A percentile compares a stretch with the other conserved stretches of the same genome.
These are phyloP conservation scores for Alternaria arborescens DNA, from an alignment of 2,329 filamentous ascomycete species.

Conservation along the genomic window DNA sequence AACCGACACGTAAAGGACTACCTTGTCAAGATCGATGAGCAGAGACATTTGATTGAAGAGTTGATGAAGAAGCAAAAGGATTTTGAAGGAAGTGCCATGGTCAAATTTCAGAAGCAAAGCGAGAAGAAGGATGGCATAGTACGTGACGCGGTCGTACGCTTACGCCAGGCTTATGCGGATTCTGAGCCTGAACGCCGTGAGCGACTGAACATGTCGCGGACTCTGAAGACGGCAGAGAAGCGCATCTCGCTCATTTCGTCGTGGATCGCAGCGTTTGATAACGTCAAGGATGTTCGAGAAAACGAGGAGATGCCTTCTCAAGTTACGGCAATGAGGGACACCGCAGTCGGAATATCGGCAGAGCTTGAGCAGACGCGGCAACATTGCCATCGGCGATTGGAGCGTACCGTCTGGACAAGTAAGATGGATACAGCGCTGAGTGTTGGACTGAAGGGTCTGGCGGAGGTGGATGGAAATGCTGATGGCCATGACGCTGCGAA, in stretches of 20 bases:
- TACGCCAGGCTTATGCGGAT: slow-evolving; percentile 85
- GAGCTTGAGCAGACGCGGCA: slow-evolving; percentile 91
- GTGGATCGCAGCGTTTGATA: slow-evolving; percentile 93
- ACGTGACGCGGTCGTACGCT: slow-evolving; percentile 79
- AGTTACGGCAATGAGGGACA: slow-evolving; percentile 76
- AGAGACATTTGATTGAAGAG: slow-evolving; percentile 96
- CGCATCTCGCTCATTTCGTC: slow-evolving; percentile 85
- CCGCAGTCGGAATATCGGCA: slow-evolving; percentile 84
- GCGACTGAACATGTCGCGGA: slow-evolving; percentile 80
- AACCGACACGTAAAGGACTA: slow-evolving; percentile 99
- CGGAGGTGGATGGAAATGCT: slow-evolving; percentile 69
- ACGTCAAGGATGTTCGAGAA: slow-evolving; percentile 75
- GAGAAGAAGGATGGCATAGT: slow-evolving; percentile 82
- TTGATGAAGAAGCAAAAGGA: slow-evolving; percentile 93
- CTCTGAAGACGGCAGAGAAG: slow-evolving; percentile 81
- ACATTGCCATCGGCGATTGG: slow-evolving; percentile 85
- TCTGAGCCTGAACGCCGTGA: slow-evolving; percentile 80
- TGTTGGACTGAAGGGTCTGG: slow-evolving; percentile 81
- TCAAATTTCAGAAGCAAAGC: slow-evolving; percentile 88
- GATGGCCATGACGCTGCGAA: slow-evolving; percentile 74
- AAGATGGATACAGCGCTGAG: slow-evolving; percentile 86
- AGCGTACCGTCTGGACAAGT: slow-evolving; percentile 85
- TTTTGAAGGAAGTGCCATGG: slow-evolving; percentile 79
- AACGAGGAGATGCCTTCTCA: slow-evolving; percentile 71
- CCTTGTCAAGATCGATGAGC: slow-evolving; percentile 98